These are phyloP conservation scores for Linnemannia exigua DNA, from an alignment of 192 early-diverging fungal species.

Conservation along the genomic window DNA sequence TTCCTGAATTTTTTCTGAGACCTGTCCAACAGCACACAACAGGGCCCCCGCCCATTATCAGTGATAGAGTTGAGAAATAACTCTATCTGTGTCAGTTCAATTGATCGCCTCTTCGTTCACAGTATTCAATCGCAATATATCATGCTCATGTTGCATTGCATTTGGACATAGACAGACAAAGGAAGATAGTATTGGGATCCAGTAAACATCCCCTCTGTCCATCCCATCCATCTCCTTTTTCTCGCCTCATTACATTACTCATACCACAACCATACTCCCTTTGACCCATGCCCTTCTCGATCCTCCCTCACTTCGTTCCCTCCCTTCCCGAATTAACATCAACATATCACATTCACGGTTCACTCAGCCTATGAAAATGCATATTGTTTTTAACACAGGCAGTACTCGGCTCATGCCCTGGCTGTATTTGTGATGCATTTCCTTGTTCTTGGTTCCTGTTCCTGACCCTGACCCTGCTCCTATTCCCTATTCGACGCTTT, in stretches of 20 bases:
- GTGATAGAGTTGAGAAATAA: not conserved
- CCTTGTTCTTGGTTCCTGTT: not conserved
- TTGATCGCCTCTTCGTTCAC: not conserved
- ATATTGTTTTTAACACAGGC: not conserved
- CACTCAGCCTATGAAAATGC: not conserved
- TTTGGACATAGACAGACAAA: not conserved
- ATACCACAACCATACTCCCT: not conserved
- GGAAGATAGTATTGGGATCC: not conserved
- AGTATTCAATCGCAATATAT: not conserved
- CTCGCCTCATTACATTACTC: not conserved
- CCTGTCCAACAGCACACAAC: not conserved
- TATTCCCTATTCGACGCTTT: not conserved
- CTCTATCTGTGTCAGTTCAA: conserved; percentile 11
- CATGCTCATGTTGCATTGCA: not conserved
- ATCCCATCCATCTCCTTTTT: not conserved
- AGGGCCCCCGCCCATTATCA: not conserved
- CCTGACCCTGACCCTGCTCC: not conserved
- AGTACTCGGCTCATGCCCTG: not conserved
- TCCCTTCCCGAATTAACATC: not conserved
- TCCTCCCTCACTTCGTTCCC: not conserved
- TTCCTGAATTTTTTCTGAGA: not conserved
- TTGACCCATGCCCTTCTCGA: not conserved
- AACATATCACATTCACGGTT: too few relatives aligned
- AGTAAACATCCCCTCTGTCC: too few relatives aligned
- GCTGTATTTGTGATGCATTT: not conserved